Evolutionary conservation across 495 filamentous ascomycete genomes (phyloP).

Genomic region (Hypoxylon intermedium): DNA sequence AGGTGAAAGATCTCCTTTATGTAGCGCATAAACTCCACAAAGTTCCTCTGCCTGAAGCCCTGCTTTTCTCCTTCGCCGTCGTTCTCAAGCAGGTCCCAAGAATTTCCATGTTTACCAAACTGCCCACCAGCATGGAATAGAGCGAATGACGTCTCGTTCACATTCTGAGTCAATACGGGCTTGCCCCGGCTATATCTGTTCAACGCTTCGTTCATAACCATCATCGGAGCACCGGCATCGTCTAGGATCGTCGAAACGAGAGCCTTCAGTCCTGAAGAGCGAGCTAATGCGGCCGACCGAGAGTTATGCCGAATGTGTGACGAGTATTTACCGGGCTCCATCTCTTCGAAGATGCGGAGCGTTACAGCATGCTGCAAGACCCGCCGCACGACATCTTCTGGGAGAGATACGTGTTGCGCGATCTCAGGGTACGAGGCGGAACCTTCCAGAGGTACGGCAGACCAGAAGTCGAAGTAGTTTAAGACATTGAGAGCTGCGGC

Average conservation of each 20-base stretch:
- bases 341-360: constrained; percentile 55
- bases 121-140: constrained; percentile 36
- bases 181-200: constrained; percentile 36
- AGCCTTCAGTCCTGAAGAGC: constrained; percentile 52
- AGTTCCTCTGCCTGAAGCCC: constrained; percentile 40
- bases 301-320: constrained; percentile 42
- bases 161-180: constrained; percentile 32
- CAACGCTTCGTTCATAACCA: constrained; percentile 56
- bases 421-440: constrained; percentile 45
- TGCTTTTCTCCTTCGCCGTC: constrained; percentile 41
- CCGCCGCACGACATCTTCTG: constrained; percentile 44
- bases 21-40: constrained; percentile 43
- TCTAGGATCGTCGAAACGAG: constrained; percentile 72
- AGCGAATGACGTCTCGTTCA: constrained; percentile 41
- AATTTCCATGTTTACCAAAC: constrained; percentile 35
- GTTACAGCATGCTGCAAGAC: constrained; percentile 54
- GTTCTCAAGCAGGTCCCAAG: constrained; percentile 44
- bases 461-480: constrained; percentile 45
- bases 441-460: constrained; percentile 46
- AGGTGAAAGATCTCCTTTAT: constrained; percentile 41
- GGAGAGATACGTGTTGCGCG: constrained; percentile 37
- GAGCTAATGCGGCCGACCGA: constrained; percentile 40
- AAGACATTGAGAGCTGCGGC: constrained; percentile 40
- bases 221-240: constrained; percentile 72
- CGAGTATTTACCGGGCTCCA: constrained; percentile 29